phyloP scores from a whole-genome alignment of 2,329 filamentous ascomycete species.

The Lasiodiplodia gonubiensis region DNA sequence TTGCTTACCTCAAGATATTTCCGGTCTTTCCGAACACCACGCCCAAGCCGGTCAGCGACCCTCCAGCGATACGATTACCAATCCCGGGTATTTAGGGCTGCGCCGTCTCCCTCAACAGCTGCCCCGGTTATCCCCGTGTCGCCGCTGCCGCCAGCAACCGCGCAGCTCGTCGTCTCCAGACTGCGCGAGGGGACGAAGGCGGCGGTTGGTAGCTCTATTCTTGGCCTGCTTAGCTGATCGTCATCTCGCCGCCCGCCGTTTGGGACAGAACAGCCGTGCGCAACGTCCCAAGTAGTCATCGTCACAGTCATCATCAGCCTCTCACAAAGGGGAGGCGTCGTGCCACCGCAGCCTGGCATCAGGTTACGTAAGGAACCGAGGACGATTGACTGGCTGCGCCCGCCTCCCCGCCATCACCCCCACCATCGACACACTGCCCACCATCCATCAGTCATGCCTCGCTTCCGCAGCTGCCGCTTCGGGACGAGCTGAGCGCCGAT shows the following conservation, averaged over 20 bases:
- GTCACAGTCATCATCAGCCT: not conserved
- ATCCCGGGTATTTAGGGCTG: not conserved
- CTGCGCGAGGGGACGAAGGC: no score
- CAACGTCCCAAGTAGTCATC: not conserved
- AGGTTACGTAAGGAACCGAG: constrained; percentile 22
- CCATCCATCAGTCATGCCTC: not conserved
- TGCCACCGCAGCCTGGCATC: constrained; percentile 1
- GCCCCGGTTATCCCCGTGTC: not conserved
- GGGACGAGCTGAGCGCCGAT: constrained; percentile 17
- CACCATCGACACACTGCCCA: not conserved
- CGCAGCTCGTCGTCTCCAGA: not conserved
- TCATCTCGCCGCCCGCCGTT: not conserved
- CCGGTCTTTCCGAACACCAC: constrained; percentile 19
- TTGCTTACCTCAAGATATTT: constrained; percentile 21
- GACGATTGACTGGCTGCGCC: not conserved
- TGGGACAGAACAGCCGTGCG: not conserved
- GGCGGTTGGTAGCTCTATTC: not conserved
- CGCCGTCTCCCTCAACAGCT: not conserved
- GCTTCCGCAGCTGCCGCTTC: constrained; percentile 26
- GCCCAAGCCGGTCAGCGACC: constrained; percentile 7
- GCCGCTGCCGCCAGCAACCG: constrained; percentile 1
- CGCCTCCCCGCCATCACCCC: constrained; percentile 1
- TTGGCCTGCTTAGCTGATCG: constrained; percentile 14
- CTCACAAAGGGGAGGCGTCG: constrained; percentile 1
- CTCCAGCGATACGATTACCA: constrained; percentile 17